Evolutionary conservation across 495 filamentous ascomycete genomes (phyloP).

Genomic region (Ascobolus immersus): DNA sequence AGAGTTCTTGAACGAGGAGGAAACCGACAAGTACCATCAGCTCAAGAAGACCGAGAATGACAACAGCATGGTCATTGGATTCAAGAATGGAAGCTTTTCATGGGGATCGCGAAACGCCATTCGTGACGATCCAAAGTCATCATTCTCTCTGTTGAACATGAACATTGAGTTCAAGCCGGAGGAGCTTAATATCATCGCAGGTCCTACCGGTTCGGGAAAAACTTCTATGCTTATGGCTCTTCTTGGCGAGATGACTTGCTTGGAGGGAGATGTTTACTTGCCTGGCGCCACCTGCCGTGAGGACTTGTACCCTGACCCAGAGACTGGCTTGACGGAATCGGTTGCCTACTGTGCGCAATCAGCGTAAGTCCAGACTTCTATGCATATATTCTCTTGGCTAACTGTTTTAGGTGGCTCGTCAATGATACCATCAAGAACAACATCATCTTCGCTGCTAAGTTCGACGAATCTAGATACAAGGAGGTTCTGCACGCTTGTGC

Average conservation of each 20-base stretch:
- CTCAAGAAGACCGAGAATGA: slow-evolving; percentile 35
- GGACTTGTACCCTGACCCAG: slow-evolving; percentile 53
- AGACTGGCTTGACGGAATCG: slow-evolving; percentile 69
- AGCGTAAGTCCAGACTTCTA: slow-evolving; percentile 21
- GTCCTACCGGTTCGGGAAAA: slow-evolving; percentile 84
- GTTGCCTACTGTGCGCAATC: slow-evolving; percentile 95
- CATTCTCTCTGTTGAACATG: slow-evolving; percentile 64
- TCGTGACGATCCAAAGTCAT: slow-evolving; percentile 27
- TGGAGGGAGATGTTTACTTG: slow-evolving; percentile 57
- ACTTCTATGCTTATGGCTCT: slow-evolving; percentile 88
- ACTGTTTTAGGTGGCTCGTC: slow-evolving; percentile 41
- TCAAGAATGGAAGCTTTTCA: slow-evolving; percentile 58
- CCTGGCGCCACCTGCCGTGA: slow-evolving; percentile 64
- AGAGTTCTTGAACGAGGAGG: slow-evolving; percentile 77
- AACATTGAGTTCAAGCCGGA: slow-evolving; percentile 53
- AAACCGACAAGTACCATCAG: slow-evolving; percentile 90
- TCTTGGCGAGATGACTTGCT: slow-evolving; percentile 81
- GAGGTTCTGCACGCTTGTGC: slow-evolving; percentile 77
- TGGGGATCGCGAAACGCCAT: slow-evolving; percentile 57
- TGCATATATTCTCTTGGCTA: neutral
- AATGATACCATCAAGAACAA: slow-evolving; percentile 93
- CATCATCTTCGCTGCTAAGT: slow-evolving; percentile 69
- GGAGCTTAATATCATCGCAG: slow-evolving; percentile 70
- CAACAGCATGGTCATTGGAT: slow-evolving; percentile 44
- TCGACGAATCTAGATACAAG: slow-evolving; percentile 62